These are phyloP conservation scores for Candida neerlandica DNA, from an alignment of 1,139 yeast genomes.

Conservation along the genomic window DNA sequence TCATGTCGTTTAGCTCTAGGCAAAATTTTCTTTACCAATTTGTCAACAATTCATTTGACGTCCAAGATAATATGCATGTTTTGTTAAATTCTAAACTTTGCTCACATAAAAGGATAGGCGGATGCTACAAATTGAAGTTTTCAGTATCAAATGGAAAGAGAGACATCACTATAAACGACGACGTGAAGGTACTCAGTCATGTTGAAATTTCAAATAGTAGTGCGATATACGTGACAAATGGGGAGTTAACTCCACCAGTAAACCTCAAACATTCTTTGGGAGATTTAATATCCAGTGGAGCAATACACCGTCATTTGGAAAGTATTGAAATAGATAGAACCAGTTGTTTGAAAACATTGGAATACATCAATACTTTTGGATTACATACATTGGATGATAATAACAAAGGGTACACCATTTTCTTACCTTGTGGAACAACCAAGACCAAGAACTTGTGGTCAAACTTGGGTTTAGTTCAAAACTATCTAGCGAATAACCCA, in stretches of 20 bases:
- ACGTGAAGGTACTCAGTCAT: slow-evolving; percentile 48
- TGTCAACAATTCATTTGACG: slow-evolving; percentile 45
- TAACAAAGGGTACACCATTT: slow-evolving; percentile 67
- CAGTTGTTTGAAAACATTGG: slow-evolving; percentile 40
- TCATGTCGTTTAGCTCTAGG: slow-evolving; percentile 31
- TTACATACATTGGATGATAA: slow-evolving; percentile 49
- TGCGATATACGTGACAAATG: slow-evolving; percentile 63
- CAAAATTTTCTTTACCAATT: slow-evolving; percentile 68
- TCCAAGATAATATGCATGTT: slow-evolving; percentile 17
- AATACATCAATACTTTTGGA: slow-evolving; percentile 32
- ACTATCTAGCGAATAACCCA: slow-evolving; percentile 57
- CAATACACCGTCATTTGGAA: slow-evolving; percentile 32
- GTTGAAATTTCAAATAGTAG: slow-evolving; percentile 52
- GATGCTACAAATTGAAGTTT: slow-evolving; percentile 47
- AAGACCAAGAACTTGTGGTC: slow-evolving; percentile 55
- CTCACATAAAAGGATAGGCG: slow-evolving; percentile 39
- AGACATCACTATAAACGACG: slow-evolving; percentile 39
- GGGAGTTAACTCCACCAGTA: slow-evolving; percentile 45
- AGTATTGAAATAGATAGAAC: slow-evolving; percentile 36
- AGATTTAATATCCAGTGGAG: slow-evolving; percentile 40
- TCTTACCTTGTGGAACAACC: slow-evolving; percentile 67
- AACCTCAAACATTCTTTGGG: slow-evolving; percentile 42
- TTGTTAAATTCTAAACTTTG: slow-evolving; percentile 35
- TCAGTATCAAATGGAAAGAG: slow-evolving; percentile 45
- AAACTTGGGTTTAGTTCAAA: slow-evolving; percentile 59